Evolutionary conservation across 2,329 filamentous ascomycete genomes (phyloP), one percentile per base, ranked within the genome.

Genomic region (Fusarium sororula): DNA sequence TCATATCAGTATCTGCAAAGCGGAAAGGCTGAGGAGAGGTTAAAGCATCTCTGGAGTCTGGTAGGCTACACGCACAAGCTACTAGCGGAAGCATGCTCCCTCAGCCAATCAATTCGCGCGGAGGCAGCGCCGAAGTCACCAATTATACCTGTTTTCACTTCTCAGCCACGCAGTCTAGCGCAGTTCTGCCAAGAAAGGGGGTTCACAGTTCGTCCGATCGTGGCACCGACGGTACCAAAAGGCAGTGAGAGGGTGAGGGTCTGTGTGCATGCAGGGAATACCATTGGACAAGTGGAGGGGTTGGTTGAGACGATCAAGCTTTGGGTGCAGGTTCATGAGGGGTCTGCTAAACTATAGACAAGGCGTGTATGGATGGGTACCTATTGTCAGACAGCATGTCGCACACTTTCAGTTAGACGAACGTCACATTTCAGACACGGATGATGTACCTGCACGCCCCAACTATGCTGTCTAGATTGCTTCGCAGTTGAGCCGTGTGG

Each of bases 251-350:
- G 92, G 17, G 88, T 94, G 2, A 83, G 92, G 14, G 84, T 94
- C 0, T 93, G 91, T 79, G 79, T 94, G 6, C 92, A 94, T 80
- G 90, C 91, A 0, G 89, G 87, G 0, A 94, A 94, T 70, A 91
- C 88, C 0, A 67, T 82, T 12, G 81, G 83, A 9, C 85, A 94
- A 66, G 84, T 93, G 2, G 85, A 90, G 10, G 84, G 83, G 0
- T 78, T 93, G 28, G 83, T 88, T 1, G 78, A 70, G 13, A 83
- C 81, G 0, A 85, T 92, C 14, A 81, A 83, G 53, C 71, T 78
- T 3, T 92, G 90, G 90, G 32, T 75, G 4, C 48, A 63, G 2
- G 53, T 26, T 26, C 24, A 60, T 18, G 30, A 11, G 4, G 28
- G 13, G 7, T 24, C 20, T 26, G 20, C 63, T 6, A 69, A 6